phyloP scores from a whole-genome alignment of 805 yeast genomes.

The Starmerella stellata region DNA sequence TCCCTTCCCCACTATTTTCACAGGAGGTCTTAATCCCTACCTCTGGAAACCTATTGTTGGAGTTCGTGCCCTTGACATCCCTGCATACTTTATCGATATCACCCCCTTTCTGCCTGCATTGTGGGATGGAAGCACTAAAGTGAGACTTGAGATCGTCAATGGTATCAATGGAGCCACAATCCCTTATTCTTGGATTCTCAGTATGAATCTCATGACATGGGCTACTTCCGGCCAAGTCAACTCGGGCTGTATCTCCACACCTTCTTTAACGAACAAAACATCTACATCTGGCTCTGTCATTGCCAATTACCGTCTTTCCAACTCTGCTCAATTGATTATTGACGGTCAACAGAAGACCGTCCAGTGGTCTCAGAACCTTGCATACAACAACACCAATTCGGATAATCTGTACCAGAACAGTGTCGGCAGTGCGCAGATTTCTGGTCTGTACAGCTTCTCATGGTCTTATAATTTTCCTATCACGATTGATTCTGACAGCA shows the following conservation, averaged over 20 bases:
- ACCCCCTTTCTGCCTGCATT: constrained; percentile 52
- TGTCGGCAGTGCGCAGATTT: constrained; percentile 7
- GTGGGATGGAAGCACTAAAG: constrained; percentile 35
- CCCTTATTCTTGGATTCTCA: constrained; percentile 21
- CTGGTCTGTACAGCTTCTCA: constrained; percentile 6
- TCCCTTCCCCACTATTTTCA: constrained; percentile 57
- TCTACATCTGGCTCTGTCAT: constrained; percentile 1
- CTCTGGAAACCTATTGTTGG: constrained; percentile 72
- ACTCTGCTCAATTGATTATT: constrained; percentile 10
- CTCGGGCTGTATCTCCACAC: constrained; percentile 7
- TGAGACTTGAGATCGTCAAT: constrained; percentile 35
- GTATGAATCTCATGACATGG: constrained; percentile 22
- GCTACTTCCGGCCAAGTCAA: constrained; percentile 13
- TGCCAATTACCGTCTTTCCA: constrained; percentile 5
- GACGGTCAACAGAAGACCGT: constrained; percentile 12
- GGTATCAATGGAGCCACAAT: constrained; percentile 13
- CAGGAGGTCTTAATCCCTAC: constrained; percentile 69
- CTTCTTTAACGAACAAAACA: constrained; percentile 1
- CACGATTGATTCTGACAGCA: constrained; percentile 6
- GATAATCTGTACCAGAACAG: constrained; percentile 8
- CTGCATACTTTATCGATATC: constrained; percentile 50
- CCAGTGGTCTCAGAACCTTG: constrained; percentile 12
- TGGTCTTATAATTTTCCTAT: constrained; percentile 9
- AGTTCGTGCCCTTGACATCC: constrained; percentile 53
- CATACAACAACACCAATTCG: constrained; percentile 8